Evolutionary conservation across 1,139 yeast species (phyloP).

Genomic region (Pichia sp.): DNA sequence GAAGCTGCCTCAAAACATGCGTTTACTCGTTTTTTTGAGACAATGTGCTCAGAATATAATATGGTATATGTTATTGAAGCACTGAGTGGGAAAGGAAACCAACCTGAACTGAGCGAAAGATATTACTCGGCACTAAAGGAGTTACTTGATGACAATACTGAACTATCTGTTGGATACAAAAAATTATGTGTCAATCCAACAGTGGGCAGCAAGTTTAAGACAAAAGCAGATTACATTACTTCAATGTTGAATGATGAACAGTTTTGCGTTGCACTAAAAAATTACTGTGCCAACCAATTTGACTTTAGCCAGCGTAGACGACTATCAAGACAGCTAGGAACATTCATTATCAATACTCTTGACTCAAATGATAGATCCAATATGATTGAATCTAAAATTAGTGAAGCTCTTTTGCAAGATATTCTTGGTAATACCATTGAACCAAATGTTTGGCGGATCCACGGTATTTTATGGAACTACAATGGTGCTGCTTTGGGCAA

Average conservation of each 20-base stretch:
- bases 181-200: conserved; percentile 36
- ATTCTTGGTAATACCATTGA: conserved; percentile 34
- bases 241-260: conserved; percentile 50
- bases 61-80: conserved; percentile 80
- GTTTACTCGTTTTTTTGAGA: conserved; percentile 71
- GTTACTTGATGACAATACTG: conserved; percentile 8
- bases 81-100: conserved; percentile 60
- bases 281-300: conserved; percentile 49
- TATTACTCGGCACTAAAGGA: conserved; percentile 29
- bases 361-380: conserved; percentile 96
- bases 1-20: conserved; percentile 89
- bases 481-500: conserved; percentile 43
- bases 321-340: conserved; percentile 60
- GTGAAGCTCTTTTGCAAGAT: conserved; percentile 52
- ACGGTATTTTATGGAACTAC: conserved; percentile 54
- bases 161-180: conserved; percentile 56
- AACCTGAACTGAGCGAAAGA: conserved; percentile 49
- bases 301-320: too few relatives aligned
- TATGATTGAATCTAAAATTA: conserved; percentile 43
- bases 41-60: conserved; percentile 68
- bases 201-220: conserved; percentile 58
- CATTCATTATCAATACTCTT: conserved; percentile 85
- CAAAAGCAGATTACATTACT: conserved; percentile 67
- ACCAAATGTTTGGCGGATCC: conserved; percentile 40
- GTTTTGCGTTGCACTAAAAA: conserved; percentile 43